Evolutionary conservation across 1,284 basidiomycete species (phyloP), one percentile per base, ranked within the genome.

Genomic region (Ustilago loliicola): DNA sequence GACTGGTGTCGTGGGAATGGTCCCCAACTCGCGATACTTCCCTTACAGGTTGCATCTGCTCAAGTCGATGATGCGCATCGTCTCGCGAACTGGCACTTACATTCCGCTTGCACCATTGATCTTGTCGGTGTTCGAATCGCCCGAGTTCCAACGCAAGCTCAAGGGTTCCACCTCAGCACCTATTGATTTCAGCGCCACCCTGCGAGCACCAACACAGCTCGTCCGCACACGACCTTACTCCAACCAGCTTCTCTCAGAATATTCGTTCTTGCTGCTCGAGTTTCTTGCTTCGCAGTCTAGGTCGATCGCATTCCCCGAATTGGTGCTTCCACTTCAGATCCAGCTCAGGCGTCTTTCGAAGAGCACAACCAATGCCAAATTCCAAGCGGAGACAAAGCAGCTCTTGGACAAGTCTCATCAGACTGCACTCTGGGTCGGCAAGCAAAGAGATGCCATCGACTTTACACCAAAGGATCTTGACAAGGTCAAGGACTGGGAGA

Each of bases 121-220:
- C 66, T 90, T 98, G 66, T 93, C 96, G 59, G 92, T 98, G 71
- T 89, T 99, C 79, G 91, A 93, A 51, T 91, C 93, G 23, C 90
- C 91, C 60, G 89, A 90, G 77, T 91, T 98, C 80, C 89, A 91
- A 9, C 89, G 91, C n/a, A 92, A 92, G 79, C 91, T 92, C 34
- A 98, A 95, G 86, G 89, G 93, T 51, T 93, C 93, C n/a, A 96
- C 95, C 0, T 89, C 98, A 40, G 92, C 92, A 66, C 94, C 96
- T 0, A 89, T 99, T 53, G 94, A 98, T 87, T 90, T 98, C 72
- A 93, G 95, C 61, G 91, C 92, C 45, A 90, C 92, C 70, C 93
- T 99, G 83, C 93, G 95, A 38, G 91, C 92, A 19, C 95, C 96
- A 0, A 92, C 93, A 51, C 91, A 94, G 74, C 98, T 99, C 87